phyloP scores from a whole-genome alignment of 108 stramenopile genomes.

The Cyclotella baltica region DNA sequence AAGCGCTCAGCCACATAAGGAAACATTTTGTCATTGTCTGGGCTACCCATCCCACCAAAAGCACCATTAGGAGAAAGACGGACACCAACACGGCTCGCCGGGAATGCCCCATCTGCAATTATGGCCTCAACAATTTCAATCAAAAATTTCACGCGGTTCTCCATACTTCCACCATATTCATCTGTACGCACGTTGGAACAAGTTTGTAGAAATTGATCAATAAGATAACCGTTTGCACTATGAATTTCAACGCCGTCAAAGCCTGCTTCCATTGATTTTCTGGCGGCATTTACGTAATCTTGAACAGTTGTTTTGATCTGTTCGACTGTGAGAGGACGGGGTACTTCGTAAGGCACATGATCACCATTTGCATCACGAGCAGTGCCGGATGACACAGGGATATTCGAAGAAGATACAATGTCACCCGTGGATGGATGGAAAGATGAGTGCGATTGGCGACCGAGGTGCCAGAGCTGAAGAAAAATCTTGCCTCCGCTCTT shows the following conservation, averaged over 20 bases:
- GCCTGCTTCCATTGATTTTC: background rate
- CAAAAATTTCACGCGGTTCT: slow-evolving; percentile 1
- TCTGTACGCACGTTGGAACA: slow-evolving; percentile 2
- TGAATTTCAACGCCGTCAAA: slow-evolving; percentile 20
- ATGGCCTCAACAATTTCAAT: slow-evolving; percentile 46
- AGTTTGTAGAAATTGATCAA: slow-evolving; percentile 16
- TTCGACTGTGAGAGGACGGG: slow-evolving; percentile 1
- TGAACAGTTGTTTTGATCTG: slow-evolving; percentile 9
- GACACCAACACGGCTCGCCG: slow-evolving; percentile 65
- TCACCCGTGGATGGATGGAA: background rate
- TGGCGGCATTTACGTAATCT: slow-evolving; percentile 2
- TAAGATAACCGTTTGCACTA: slow-evolving; percentile 9
- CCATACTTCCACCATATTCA: slow-evolving; percentile 19
- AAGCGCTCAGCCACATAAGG: slow-evolving; percentile 52
- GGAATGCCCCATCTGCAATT: slow-evolving; percentile 61
- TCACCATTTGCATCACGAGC: background rate
- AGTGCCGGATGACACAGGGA: background rate
- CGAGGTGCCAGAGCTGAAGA: slow-evolving; percentile 14
- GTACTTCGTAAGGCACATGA: background rate
- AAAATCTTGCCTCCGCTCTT: background rate
- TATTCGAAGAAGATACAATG: background rate
- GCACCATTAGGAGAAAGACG: slow-evolving; percentile 79
- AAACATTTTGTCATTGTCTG: slow-evolving; percentile 67
- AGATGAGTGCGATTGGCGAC: slow-evolving; percentile 11
- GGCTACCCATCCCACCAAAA: slow-evolving; percentile 70